Evolutionary conservation across 1,284 basidiomycete genomes (phyloP), one percentile per base, ranked within the genome.

Genomic region (Meripilus lineatus): DNA sequence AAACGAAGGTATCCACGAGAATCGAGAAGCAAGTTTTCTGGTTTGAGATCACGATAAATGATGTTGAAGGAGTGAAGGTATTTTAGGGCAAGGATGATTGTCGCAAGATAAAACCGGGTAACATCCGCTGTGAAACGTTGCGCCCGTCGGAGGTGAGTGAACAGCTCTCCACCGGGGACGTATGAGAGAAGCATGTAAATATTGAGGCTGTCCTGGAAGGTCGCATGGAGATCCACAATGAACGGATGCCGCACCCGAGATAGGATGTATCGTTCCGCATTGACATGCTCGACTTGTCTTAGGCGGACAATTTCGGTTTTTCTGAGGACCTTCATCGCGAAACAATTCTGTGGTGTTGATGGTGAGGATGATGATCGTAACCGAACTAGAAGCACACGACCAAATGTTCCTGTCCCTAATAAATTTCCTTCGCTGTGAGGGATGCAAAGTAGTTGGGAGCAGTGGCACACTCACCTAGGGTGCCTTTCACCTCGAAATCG

Each of bases 101-200:
- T 96, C 28, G 94, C 94, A 32, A 97, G 87, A 66, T 98, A 99
- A 67, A 99, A 99, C 51, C 96, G 93, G 42, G 96, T 97, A 43
- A 99, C 95, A 49, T 96, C 93, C 44, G 95, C 92, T 8, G 93
- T 94, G 69, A 99, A 99, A 37, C 91, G 84, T 64, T 93, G 88
- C 24, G 89, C 91, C 50, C 92, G 89, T 46, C 93, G 82, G 41
- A 97, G 75, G 55, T 95, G 84, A 32, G 90, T 93, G 66, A 99
- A 99, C 44, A 99, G 78, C 68, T 99, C 95, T 40, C 95, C 95
- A 20, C 95, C 95, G 1, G 95, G 93, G 36, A 99, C 88, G 63
- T 96, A 99, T 54, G 96, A 96, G 80, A 98, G 91, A 50, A 99
- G 79, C 94, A 99, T 97, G 72, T 97, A 99, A 32, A 98, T 79